Evolutionary conservation across 2,329 filamentous ascomycete genomes (phyloP), one percentile per base, ranked within the genome.

Genomic region (Leptographium procerum): DNA sequence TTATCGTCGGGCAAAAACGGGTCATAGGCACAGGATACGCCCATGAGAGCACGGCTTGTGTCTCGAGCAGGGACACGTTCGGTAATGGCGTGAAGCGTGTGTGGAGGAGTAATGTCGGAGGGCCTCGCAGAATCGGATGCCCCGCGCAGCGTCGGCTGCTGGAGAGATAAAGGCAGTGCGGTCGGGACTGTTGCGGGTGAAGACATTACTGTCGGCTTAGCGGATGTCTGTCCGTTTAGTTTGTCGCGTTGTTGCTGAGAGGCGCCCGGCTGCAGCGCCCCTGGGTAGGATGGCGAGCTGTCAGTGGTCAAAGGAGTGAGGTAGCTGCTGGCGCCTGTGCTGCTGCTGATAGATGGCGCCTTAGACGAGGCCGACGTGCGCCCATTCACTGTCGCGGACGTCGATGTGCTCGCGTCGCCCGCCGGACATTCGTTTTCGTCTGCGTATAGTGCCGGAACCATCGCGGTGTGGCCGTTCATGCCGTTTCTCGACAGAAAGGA

Each of bases 1-100:
- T 74, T 75, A 70, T 79, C 79, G 75, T 58, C 58, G 33, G 58
- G 58, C 31, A 77, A 69, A 67, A 77, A 72, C 64, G 82, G 82
- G 70, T 86, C 83, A 80, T 81, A 80, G 70, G 73, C 80, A 72
- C 80, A 84, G 68, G 75, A 83, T 62, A 77, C 71, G 68, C 81
- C 82, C 70, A 80, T 78, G 64, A 79, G 72, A 64, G 75, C 72
- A 66, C 74, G 76, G 64, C 69, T 69, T 43, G 78, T 77, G 67
- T 85, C 81, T 76, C 82, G 81, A 70, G 80, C 79, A 64, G 77
- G 77, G 64, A 77, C 68, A 69, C 78, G 79, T 65, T 71, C 68
- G 67, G 67, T 61, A 63, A 51, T 14, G 43, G 34, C 33, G 51
- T 11, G 51, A 22, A 48, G 22, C 19, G 29, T 6, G 54, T 26